phyloP scores from a whole-genome alignment of 2,329 filamentous ascomycete species.

The Colletotrichum sp. region DNA sequence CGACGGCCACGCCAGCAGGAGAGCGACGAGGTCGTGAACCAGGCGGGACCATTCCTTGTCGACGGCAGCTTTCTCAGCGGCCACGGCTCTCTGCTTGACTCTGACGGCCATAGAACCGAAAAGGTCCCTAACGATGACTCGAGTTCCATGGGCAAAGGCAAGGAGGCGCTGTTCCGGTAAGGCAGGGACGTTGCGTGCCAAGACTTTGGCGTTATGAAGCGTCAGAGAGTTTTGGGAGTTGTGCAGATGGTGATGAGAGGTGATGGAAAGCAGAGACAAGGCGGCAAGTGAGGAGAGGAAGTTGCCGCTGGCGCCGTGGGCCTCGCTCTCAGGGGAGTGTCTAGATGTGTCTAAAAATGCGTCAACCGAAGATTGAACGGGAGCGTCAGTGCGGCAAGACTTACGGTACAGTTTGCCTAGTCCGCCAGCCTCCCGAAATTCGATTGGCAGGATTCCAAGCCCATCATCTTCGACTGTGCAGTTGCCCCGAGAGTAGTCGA shows the following conservation, averaged over 20 bases:
- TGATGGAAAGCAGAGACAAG: conserved; percentile 78
- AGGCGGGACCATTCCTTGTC: conserved; percentile 71
- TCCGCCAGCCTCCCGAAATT: conserved; percentile 75
- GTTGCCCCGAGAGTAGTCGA: conserved; percentile 78
- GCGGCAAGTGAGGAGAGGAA: conserved; percentile 81
- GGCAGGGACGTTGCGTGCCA: conserved; percentile 69
- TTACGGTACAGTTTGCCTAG: conserved; percentile 76
- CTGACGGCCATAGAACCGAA: conserved; percentile 93
- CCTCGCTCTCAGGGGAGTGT: conserved; percentile 46
- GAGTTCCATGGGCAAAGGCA: conserved; percentile 71
- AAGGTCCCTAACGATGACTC: conserved; percentile 76
- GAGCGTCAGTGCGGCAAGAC: conserved; percentile 29
- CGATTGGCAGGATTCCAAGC: conserved; percentile 71
- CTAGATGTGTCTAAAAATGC: conserved; percentile 76
- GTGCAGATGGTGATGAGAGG: conserved; percentile 70
- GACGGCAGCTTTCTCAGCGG: conserved; percentile 55
- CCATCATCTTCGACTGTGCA: conserved; percentile 89
- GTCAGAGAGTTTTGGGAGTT: conserved; percentile 68
- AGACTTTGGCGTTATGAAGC: conserved; percentile 71
- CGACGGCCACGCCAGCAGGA: conserved; percentile 74
- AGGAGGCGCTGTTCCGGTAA: conserved; percentile 61
- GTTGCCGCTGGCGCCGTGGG: conserved; percentile 72
- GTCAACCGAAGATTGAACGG: neutral
- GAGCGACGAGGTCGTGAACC: conserved; percentile 59
- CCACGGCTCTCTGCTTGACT: conserved; percentile 75